A percentile compares a stretch with the other conserved stretches of the same genome.
phyloP scores from a whole-genome alignment of 768 basidiomycete species.

The Neoboletus magnificus region DNA sequence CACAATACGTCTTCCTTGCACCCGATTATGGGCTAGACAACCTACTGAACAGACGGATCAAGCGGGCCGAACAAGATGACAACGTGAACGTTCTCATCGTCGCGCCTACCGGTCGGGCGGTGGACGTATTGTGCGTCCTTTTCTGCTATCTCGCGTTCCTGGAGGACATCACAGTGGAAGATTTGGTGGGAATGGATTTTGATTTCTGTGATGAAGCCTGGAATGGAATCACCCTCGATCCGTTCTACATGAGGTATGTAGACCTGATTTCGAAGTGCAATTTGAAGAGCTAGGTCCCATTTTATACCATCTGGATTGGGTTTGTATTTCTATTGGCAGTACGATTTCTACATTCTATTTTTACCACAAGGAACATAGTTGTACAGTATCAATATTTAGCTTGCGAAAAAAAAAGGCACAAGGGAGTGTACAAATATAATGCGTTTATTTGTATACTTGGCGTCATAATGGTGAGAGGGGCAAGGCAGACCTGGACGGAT shows the following conservation, averaged over 20 bases:
- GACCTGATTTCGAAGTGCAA: not conserved
- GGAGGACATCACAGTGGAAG: not conserved
- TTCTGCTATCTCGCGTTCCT: constrained; percentile 15
- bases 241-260: not conserved
- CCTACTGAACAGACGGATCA: not conserved
- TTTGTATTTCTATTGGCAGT: not conserved
- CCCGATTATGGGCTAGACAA: not conserved
- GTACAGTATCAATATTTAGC: not conserved
- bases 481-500: no score
- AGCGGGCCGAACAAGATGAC: not conserved
- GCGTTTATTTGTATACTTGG: not conserved
- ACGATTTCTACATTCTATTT: not conserved
- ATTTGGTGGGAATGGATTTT: not conserved
- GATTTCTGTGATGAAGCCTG: constrained; percentile 3
- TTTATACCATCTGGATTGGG: not conserved
- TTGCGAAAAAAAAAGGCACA: not conserved
- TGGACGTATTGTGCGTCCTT: constrained; percentile 10
- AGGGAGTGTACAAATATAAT: not conserved
- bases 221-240: not conserved
- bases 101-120: constrained; percentile 7
- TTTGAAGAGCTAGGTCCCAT: not conserved
- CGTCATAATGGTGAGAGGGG: not conserved
- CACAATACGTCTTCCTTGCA: constrained; percentile 2
- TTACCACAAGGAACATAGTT: not conserved
- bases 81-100: constrained; percentile 8